Evolutionary conservation across 257 asterid species (phyloP), one percentile per base, ranked within the genome.

Genomic region (Lycium ferocissimum): DNA sequence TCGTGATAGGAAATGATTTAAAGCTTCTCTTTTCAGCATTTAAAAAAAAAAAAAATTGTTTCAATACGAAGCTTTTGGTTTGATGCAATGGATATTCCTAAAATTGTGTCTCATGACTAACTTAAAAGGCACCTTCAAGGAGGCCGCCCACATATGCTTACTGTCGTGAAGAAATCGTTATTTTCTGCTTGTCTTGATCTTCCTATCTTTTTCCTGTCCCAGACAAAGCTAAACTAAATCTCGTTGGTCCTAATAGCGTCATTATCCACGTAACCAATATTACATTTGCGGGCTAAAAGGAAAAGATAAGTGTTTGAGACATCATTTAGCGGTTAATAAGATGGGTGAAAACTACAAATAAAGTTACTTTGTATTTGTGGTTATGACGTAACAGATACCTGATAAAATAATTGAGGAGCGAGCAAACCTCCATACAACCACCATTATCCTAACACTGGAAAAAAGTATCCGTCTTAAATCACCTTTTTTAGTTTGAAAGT

Each of bases 81-180:
- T 78, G 82, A 78, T 78, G 82, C 82, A 78, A 14, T 78, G 82
- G 8, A 78, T 78, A 78, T 26, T 53, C 65, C 65, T 78, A 54
- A 47, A 53, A 78, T 53, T 78, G 57, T 45, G 65, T 14, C 63
- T 1, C 45, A 40, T 40, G 69, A 62, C 69, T n/a, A 4, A 51
- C 81, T 40, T 49, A 75, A 75, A 75, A 49, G 62, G 81, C 45
- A 75, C 43, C 33, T 45, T 51, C 63, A 26, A 26, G 82, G 65
- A 26, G 9, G 82, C 15, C 65, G 15, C 82, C 65, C 65, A 13
- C 82, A 14, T 78, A 72, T 26, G 65, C 82, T 26, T 26, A 26
- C 63, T 78, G 65, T 53, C 82, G 65, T 78, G 47, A 58, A 53
- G 49, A 78, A 78, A 78, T 78, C 49, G 82, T 53, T 33, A 53